phyloP scores from a whole-genome alignment of 257 asterid species.

The Buddleja alternifolia region DNA sequence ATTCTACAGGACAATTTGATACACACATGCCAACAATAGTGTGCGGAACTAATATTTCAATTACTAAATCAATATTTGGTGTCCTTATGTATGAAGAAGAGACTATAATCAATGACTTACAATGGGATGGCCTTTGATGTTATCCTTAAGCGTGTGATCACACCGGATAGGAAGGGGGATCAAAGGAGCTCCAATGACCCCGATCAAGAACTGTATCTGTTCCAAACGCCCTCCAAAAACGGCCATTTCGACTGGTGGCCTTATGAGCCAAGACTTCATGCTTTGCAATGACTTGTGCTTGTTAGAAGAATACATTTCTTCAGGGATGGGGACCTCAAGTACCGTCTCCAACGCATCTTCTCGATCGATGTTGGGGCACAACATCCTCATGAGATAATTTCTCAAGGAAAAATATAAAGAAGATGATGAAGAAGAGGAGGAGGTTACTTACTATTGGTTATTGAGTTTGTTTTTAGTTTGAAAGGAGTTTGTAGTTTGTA shows the following conservation, averaged over 20 bases:
- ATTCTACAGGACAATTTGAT: too few relatives aligned
- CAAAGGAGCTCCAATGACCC: constrained; percentile 70
- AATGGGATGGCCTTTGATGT: constrained; percentile 53
- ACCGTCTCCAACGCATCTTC: constrained; percentile 75
- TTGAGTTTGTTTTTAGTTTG: not conserved
- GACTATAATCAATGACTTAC: too few relatives aligned
- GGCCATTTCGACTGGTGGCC: constrained; percentile 32
- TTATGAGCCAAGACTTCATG: constrained; percentile 51
- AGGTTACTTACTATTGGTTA: not conserved
- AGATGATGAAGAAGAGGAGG: not conserved
- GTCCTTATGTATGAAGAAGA: too few relatives aligned
- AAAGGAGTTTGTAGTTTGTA: not conserved
- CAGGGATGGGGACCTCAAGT: constrained; percentile 76
- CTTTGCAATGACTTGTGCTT: constrained; percentile 51
- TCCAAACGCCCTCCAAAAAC: constrained; percentile 40
- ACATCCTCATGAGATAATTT: constrained; percentile 50
- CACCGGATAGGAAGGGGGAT: constrained; percentile 45
- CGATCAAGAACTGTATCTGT: constrained; percentile 62
- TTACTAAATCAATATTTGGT: too few relatives aligned
- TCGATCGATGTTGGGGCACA: constrained; percentile 64
- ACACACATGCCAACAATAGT: too few relatives aligned
- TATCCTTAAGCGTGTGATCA: not conserved
- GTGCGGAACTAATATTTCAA: too few relatives aligned
- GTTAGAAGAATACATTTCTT: constrained; percentile 48
- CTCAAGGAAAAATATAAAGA: not conserved